Percentiles rank a stretch among this genome's conserved stretches.
Conservation (phyloP, 106 monocot species). For the Gastrodia elata region DNA sequence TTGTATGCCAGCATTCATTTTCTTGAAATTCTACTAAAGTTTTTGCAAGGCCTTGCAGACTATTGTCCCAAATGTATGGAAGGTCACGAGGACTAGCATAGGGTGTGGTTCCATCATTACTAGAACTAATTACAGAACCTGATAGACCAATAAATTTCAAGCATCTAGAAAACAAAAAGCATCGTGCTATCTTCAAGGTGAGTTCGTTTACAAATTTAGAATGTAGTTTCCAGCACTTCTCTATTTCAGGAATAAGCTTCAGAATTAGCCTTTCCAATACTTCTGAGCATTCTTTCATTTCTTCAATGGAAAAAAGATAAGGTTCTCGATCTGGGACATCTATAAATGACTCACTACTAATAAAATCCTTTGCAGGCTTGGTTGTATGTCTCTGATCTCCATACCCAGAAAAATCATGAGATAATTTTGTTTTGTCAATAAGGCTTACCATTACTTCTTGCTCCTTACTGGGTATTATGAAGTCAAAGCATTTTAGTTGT, state of each 20-base stretch:
- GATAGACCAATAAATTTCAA: constrained; percentile 23
- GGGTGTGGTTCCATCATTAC: background rate
- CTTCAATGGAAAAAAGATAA: constrained; percentile 18
- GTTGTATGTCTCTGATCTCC: background rate
- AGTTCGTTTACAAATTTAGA: constrained; percentile 45
- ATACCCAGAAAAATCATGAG: constrained; percentile 9
- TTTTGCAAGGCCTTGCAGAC: constrained; percentile 48
- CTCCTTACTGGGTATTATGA: constrained; percentile 18
- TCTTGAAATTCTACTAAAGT: constrained; percentile 32
- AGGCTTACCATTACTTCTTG: constrained; percentile 3
- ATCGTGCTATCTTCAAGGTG: constrained; percentile 35
- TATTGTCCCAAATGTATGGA: constrained; percentile 29
- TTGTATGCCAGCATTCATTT: constrained; percentile 75
- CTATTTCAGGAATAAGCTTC: constrained; percentile 53
- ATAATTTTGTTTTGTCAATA: constrained; percentile 10
- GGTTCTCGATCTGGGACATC: constrained; percentile 1
- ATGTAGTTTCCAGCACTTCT: constrained; percentile 73
- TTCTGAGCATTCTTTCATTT: constrained; percentile 40
- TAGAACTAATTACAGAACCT: background rate
- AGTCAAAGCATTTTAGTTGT: constrained; percentile 32
- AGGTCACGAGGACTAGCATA: background rate
- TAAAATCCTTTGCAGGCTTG: constrained; percentile 4
- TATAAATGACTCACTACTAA: background rate
- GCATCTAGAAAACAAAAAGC: constrained; percentile 48
- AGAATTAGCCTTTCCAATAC: constrained; percentile 38